Percentiles rank a stretch among this genome's conserved stretches.
phyloP scores from a whole-genome alignment of 768 basidiomycete species.

The Suillus decipiens region DNA sequence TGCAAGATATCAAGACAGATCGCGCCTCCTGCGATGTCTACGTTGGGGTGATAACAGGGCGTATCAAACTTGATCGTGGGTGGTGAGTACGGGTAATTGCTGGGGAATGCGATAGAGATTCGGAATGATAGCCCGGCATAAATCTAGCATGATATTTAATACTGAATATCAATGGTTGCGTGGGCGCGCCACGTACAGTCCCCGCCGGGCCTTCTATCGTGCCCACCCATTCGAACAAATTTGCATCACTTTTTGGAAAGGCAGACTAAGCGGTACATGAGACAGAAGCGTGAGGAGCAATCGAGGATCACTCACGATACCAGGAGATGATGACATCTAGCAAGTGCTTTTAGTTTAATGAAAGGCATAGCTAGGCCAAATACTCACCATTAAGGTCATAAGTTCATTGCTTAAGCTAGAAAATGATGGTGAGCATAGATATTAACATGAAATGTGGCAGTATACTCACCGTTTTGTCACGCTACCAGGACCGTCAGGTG shows the following conservation, averaged over 20 bases:
- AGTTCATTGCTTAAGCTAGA: constrained; percentile 76
- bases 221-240: constrained; percentile 88
- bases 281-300: background rate
- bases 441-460: constrained; percentile 1
- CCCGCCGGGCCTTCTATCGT: constrained; percentile 81
- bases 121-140: constrained; percentile 81
- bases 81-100: constrained; percentile 86
- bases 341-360: constrained; percentile 15
- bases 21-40: constrained; percentile 73
- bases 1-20: constrained; percentile 91
- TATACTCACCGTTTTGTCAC: constrained; percentile 74
- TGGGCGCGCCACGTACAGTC: constrained; percentile 52
- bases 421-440: constrained; percentile 10
- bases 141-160: constrained; percentile 43
- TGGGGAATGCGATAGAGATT: constrained; percentile 81
- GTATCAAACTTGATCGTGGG: constrained; percentile 87
- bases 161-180: constrained; percentile 9
- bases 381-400: constrained; percentile 83
- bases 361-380: constrained; percentile 1
- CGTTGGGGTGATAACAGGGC: constrained; percentile 91
- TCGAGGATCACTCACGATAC: constrained; percentile 60
- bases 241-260: constrained; percentile 84
- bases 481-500: constrained; percentile 66
- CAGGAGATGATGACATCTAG: constrained; percentile 88
- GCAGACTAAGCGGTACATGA: constrained; percentile 61